A percentile compares a stretch with the other conserved stretches of the same genome.
Evolutionary conservation across 768 basidiomycete genomes (phyloP).

Genomic region (Russula foetens): DNA sequence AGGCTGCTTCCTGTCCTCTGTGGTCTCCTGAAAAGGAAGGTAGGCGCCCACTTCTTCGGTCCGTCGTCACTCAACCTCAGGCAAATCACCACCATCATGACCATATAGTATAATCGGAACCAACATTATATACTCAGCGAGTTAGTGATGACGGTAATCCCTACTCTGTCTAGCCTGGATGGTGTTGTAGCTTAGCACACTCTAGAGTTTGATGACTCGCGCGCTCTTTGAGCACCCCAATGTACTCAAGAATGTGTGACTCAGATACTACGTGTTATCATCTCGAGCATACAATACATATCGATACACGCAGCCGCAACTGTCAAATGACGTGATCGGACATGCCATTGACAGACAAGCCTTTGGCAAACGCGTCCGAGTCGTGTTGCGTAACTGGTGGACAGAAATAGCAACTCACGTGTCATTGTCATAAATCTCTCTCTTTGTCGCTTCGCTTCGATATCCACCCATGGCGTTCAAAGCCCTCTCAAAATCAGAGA

Average conservation of each 20-base stretch:
- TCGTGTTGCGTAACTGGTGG: neutral
- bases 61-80: neutral
- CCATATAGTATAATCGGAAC: neutral
- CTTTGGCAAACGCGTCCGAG: no score
- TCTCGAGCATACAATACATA: no score
- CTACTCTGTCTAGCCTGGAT: no score
- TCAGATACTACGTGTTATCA: no score
- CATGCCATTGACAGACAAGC: no score
- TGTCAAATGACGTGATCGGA: no score
- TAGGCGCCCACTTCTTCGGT: neutral
- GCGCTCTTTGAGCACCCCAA: neutral
- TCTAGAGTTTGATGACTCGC: neutral
- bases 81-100: neutral
- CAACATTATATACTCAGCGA: no score
- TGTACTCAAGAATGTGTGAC: no score
- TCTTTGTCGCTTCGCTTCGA: neutral
- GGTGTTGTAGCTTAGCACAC: neutral
- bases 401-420: neutral
- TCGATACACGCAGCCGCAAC: no score
- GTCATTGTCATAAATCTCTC: neutral
- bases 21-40: conserved; percentile 14
- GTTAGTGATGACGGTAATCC: no score
- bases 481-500: conserved; percentile 66
- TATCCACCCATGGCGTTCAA: conserved; percentile 26
- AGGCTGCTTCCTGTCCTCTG: neutral